A percentile compares a stretch with the other conserved stretches of the same genome.
These are phyloP conservation scores for Chaetomium fimeti DNA, from an alignment of 495 filamentous ascomycete species.

Conservation along the genomic window DNA sequence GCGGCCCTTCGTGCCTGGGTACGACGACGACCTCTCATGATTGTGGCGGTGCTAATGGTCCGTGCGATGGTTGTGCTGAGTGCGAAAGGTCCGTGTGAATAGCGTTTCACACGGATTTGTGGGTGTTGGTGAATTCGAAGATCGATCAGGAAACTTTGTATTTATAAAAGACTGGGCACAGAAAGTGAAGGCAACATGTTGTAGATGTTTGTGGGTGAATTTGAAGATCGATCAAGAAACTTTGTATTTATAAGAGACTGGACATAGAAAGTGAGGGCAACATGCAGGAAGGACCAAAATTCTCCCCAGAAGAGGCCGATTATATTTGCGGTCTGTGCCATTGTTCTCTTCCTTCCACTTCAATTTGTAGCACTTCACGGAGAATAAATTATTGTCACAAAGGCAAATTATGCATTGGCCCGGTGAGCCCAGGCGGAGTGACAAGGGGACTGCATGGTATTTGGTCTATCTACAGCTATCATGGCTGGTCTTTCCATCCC, in stretches of 20 bases:
- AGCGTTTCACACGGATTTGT: neutral
- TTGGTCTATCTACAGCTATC: slow-evolving; percentile 31
- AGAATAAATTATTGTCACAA: neutral
- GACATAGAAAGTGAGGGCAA: too few relatives aligned
- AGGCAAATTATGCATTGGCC: neutral
- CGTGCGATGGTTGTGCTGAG: neutral
- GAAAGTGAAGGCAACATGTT: neutral
- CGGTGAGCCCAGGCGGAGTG: neutral
- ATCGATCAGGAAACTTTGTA: neutral
- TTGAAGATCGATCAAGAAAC: neutral
- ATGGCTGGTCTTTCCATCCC: slow-evolving; percentile 12
- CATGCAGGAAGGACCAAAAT: too few relatives aligned
- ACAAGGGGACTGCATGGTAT: slow-evolving; percentile 22
- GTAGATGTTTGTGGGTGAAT: neutral
- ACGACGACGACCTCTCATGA: neutral
- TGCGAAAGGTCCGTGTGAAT: neutral
- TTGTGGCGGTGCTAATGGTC: slow-evolving; percentile 13
- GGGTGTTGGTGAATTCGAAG: neutral
- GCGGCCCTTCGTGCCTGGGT: slow-evolving; percentile 2
- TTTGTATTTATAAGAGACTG: too few relatives aligned
- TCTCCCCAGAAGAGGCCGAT: too few relatives aligned
- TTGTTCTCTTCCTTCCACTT: neutral
- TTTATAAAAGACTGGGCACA: neutral
- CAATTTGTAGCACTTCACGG: too few relatives aligned
- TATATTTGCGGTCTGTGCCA: neutral